phyloP scores from a whole-genome alignment of 2,329 filamentous ascomycete species.

The Cytospora schulzeri region DNA sequence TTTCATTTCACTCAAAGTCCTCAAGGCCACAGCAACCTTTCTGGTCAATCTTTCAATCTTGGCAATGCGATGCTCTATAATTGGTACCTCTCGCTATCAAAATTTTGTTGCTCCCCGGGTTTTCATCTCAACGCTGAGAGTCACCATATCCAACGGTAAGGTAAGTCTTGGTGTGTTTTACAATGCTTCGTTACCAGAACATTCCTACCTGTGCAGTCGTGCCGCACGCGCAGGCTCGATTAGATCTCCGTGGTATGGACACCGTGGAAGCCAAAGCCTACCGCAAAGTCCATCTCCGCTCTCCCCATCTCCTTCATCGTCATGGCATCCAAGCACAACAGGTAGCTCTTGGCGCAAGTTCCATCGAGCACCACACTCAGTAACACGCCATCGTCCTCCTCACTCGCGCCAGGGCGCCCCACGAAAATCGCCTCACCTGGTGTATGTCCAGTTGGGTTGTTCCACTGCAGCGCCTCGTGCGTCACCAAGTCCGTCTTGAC shows the following conservation, averaged over 20 bases:
- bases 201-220: background rate
- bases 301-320: slow-evolving; percentile 65
- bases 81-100: no score
- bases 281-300: slow-evolving; percentile 61
- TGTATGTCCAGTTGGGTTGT: slow-evolving; percentile 58
- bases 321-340: slow-evolving; percentile 65
- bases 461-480: slow-evolving; percentile 57
- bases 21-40: background rate
- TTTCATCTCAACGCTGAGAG: no score
- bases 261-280: slow-evolving; percentile 69
- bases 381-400: slow-evolving; percentile 42
- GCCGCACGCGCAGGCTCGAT: background rate
- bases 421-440: slow-evolving; percentile 73
- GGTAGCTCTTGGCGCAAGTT: slow-evolving; percentile 58
- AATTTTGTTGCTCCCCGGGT: no score
- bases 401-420: slow-evolving; percentile 45
- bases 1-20: background rate
- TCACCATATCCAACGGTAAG: no score
- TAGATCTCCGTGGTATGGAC: slow-evolving; percentile 40
- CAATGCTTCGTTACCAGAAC: background rate
- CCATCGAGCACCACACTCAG: slow-evolving; percentile 64
- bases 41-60: no score
- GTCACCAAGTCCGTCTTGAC: slow-evolving; percentile 66
- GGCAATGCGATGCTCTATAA: no score
- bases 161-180: background rate